These are phyloP conservation scores for Tolypocladium cylindrosporum DNA, from an alignment of 2,329 filamentous ascomycete genomes.

Conservation along the genomic window DNA sequence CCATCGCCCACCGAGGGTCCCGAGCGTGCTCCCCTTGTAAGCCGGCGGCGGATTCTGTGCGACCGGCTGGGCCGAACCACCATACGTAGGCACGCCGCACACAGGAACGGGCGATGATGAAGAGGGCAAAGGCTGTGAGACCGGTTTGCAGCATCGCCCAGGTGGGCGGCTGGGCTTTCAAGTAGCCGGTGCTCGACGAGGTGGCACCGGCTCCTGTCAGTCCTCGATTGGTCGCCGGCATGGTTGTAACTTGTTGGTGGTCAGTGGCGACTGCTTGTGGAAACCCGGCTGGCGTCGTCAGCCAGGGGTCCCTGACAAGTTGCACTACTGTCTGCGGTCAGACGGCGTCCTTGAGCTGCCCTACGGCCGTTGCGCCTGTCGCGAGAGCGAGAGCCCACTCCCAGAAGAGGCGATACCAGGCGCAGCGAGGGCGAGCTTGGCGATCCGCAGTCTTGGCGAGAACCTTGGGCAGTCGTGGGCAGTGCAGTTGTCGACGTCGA, in stretches of 20 bases:
- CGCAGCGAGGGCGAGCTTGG: background rate
- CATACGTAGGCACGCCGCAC: slow-evolving; percentile 14
- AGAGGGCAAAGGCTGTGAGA: slow-evolving; percentile 23
- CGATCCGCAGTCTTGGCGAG: background rate
- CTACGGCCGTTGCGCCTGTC: slow-evolving; percentile 8
- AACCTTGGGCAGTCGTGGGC: background rate
- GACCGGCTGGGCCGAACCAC: slow-evolving; percentile 1
- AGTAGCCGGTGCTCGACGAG: slow-evolving; percentile 17
- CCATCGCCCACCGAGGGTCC: slow-evolving; percentile 12
- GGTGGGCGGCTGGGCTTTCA: slow-evolving; percentile 19
- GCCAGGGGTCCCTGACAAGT: slow-evolving; percentile 19
- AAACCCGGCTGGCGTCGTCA: slow-evolving; percentile 20
- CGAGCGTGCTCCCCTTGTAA: slow-evolving; percentile 7
- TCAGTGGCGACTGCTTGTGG: slow-evolving; percentile 14
- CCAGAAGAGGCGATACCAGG: background rate
- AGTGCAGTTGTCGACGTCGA: background rate
- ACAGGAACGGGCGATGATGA: slow-evolving; percentile 22
- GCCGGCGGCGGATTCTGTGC: slow-evolving; percentile 8
- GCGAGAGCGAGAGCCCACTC: background rate
- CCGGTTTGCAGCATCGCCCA: slow-evolving; percentile 16
- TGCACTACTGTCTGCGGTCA: slow-evolving; percentile 23
- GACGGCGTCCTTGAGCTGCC: slow-evolving; percentile 19
- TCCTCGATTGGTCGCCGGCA: slow-evolving; percentile 23
- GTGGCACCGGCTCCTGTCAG: slow-evolving; percentile 17
- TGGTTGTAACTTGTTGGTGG: slow-evolving; percentile 8